These are phyloP conservation scores for Medicago lupulina DNA, from an alignment of 306 rosid genomes.

Conservation along the genomic window DNA sequence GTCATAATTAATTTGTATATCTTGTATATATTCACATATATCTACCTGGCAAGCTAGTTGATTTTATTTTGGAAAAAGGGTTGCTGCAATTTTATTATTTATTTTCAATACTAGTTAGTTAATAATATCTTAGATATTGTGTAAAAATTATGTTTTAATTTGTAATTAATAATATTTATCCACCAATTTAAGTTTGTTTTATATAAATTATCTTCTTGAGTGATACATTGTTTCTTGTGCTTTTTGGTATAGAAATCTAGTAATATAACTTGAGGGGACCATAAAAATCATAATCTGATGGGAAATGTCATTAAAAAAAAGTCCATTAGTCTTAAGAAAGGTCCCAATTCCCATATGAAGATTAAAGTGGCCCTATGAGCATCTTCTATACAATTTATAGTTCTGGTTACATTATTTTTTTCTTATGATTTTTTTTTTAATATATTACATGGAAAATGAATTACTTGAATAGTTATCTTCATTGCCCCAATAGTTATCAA, in stretches of 20 bases:
- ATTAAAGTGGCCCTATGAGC: constrained; percentile 56
- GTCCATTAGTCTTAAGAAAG: constrained; percentile 42
- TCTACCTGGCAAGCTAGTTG: constrained; percentile 44
- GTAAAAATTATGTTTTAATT: neutral
- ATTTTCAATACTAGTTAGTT: constrained; percentile 3
- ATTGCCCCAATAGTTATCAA: constrained; percentile 55
- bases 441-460: constrained; percentile 33
- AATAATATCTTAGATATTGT: neutral
- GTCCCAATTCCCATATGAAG: constrained; percentile 58
- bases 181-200: neutral
- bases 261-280: constrained; percentile 51
- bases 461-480: constrained; percentile 49
- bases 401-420: constrained; percentile 16
- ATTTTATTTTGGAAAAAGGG: constrained; percentile 23
- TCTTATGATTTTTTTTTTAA: neutral
- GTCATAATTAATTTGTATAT: constrained; percentile 46
- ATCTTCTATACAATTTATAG: constrained; percentile 31
- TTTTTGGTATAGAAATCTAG: constrained; percentile 7
- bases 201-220: constrained; percentile 2
- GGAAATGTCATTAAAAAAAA: constrained; percentile 47
- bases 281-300: constrained; percentile 37
- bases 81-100: neutral
- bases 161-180: constrained; percentile 12
- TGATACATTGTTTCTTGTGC: constrained; percentile 9
- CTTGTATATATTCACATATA: constrained; percentile 50